Evolutionary conservation across 345 rosid species (phyloP).

Genomic region (Erodium maritimum): DNA sequence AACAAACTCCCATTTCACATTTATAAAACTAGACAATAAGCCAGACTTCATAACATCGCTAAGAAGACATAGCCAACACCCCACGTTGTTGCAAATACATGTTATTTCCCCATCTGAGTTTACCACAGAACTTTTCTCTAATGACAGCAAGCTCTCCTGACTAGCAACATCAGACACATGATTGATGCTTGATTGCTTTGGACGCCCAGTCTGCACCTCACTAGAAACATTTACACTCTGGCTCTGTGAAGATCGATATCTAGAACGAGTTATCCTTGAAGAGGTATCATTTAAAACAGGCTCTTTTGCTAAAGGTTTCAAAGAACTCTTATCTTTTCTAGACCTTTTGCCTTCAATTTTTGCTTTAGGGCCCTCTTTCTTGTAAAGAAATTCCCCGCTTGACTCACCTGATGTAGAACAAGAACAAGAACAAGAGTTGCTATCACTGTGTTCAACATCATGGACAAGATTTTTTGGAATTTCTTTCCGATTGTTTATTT

Average conservation of each 20-base stretch:
- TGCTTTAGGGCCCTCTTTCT: constrained; percentile 15
- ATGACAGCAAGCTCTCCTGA: constrained; percentile 19
- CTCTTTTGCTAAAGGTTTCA: constrained; percentile 27
- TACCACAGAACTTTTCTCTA: constrained; percentile 14
- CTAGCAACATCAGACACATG: constrained; percentile 8
- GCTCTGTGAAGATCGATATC: constrained; percentile 38
- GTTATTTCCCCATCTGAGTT: constrained; percentile 15
- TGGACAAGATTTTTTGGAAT: not conserved
- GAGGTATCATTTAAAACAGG: constrained; percentile 27
- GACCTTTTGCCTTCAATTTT: constrained; percentile 30
- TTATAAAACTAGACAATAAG: constrained; percentile 27
- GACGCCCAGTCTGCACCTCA: constrained; percentile 18
- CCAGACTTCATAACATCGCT: constrained; percentile 38
- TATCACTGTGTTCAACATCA: not conserved
- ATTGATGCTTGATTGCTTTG: constrained; percentile 17
- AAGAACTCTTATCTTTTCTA: constrained; percentile 28
- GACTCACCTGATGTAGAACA: constrained; percentile 5
- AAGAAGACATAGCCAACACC: constrained; percentile 48
- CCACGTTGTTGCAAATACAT: constrained; percentile 50
- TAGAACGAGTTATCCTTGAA: constrained; percentile 71
- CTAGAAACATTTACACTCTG: constrained; percentile 18
- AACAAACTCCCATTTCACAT: constrained; percentile 54
- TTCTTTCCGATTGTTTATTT: constrained; percentile 17
- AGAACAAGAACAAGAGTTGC: not conserved
- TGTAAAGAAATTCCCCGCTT: constrained; percentile 9